These are phyloP conservation scores for Centella asiatica DNA, from an alignment of 129 eudicot species.

Conservation along the genomic window DNA sequence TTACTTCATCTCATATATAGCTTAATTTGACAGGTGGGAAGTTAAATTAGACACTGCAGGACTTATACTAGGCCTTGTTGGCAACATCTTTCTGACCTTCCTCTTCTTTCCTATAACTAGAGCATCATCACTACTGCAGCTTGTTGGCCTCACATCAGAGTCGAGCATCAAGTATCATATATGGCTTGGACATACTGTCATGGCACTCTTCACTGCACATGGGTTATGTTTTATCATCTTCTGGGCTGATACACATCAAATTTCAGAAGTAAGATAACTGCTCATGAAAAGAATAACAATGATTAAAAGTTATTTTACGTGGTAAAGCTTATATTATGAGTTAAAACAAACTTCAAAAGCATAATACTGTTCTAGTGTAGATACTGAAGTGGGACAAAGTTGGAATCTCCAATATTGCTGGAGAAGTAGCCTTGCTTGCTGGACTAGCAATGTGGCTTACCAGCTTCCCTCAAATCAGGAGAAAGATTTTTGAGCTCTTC, in stretches of 20 bases:
- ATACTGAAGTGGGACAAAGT: conserved; percentile 47
- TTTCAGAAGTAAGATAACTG: conserved; percentile 23
- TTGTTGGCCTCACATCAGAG: conserved; percentile 50
- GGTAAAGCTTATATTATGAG: background rate
- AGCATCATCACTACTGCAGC: conserved; percentile 42
- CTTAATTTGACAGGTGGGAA: conserved; percentile 47
- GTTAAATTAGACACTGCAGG: conserved; percentile 35
- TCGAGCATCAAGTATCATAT: conserved; percentile 53
- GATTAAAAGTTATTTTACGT: too few relatives aligned
- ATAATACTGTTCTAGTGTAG: conserved; percentile 17
- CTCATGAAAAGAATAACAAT: background rate
- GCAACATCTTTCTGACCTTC: conserved; percentile 47
- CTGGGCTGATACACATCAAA: conserved; percentile 45
- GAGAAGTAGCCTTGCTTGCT: conserved; percentile 48
- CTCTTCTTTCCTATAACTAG: conserved; percentile 63
- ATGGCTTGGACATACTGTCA: conserved; percentile 46
- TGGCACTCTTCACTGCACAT: conserved; percentile 50
- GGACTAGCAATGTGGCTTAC: conserved; percentile 59
- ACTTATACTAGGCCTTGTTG: conserved; percentile 39
- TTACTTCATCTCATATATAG: background rate
- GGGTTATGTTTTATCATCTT: conserved; percentile 40
- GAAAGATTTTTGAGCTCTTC: conserved; percentile 61
- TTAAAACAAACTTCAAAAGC: background rate
- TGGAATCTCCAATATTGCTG: conserved; percentile 64
- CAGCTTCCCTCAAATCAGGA: conserved; percentile 33